A percentile compares a stretch with the other conserved stretches of the same genome.
These are phyloP conservation scores for Apophysomyces variabilis DNA, from an alignment of 371 early-diverging fungal species.

Conservation along the genomic window DNA sequence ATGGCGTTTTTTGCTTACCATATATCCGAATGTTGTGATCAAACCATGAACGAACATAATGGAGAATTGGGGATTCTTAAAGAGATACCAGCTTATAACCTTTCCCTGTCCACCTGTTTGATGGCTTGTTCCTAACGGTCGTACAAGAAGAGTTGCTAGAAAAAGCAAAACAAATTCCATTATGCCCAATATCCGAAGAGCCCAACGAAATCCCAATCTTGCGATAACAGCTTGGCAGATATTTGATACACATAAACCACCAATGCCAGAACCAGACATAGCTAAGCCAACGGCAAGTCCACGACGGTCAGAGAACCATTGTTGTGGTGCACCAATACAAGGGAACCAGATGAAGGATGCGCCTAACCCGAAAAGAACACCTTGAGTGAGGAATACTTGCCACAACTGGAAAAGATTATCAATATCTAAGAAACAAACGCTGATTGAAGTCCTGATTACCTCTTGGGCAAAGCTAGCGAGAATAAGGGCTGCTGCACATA, in stretches of 20 bases:
- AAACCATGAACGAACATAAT: slow-evolving; percentile 30
- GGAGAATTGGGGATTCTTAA: slow-evolving; percentile 33
- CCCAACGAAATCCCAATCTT: slow-evolving; percentile 64
- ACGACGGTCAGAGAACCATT: slow-evolving; percentile 72
- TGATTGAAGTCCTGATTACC: slow-evolving; percentile 8
- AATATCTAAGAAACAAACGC: neutral
- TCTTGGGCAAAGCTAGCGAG: slow-evolving; percentile 64
- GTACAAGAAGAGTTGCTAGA: slow-evolving; percentile 12
- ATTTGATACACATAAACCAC: slow-evolving; percentile 69
- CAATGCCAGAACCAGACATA: slow-evolving; percentile 66
- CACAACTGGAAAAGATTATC: slow-evolving; percentile 37
- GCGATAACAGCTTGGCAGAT: slow-evolving; percentile 55
- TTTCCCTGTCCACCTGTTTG: slow-evolving; percentile 47
- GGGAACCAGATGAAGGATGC: slow-evolving; percentile 72
- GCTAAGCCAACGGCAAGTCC: slow-evolving; percentile 77
- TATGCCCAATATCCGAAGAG: slow-evolving; percentile 56
- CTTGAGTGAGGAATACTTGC: slow-evolving; percentile 75
- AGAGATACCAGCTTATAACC: slow-evolving; percentile 41
- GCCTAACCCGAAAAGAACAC: slow-evolving; percentile 73
- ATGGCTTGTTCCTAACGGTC: slow-evolving; percentile 29
- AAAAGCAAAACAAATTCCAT: slow-evolving; percentile 38
- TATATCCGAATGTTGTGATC: slow-evolving; percentile 36
- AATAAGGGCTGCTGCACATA: slow-evolving; percentile 61
- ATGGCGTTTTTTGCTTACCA: slow-evolving; percentile 20
- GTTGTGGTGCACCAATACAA: slow-evolving; percentile 65